A percentile compares a stretch with the other conserved stretches of the same genome.
These are phyloP conservation scores for Rhinocladiella similis DNA, from an alignment of 2,329 filamentous ascomycete genomes.

Conservation along the genomic window DNA sequence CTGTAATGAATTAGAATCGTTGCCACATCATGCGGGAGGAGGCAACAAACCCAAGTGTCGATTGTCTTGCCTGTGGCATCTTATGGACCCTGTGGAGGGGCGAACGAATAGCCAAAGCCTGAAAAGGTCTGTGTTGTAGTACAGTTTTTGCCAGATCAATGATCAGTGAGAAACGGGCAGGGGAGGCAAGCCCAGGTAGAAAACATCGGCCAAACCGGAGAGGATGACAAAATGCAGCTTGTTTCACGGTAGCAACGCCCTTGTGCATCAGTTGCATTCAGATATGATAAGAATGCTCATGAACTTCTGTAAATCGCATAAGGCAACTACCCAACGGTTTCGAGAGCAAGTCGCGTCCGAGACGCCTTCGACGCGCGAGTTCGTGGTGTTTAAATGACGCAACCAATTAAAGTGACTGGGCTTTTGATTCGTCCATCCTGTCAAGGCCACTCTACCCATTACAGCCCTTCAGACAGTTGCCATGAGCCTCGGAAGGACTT, in stretches of 20 bases:
- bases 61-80: slow-evolving; percentile 60
- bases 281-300: not conserved
- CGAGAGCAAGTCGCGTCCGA: not conserved
- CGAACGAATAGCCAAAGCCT: not conserved
- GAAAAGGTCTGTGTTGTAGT: not conserved
- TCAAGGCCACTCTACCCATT: no score
- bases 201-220: not conserved
- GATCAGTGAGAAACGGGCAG: not conserved
- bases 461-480: no score
- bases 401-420: not conserved
- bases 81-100: not conserved
- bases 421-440: not conserved
- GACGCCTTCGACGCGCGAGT: not conserved
- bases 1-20: slow-evolving; percentile 48
- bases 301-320: no score
- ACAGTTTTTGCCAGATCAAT: not conserved
- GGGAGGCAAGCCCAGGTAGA: not conserved
- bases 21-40: slow-evolving; percentile 60
- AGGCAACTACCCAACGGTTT: not conserved
- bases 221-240: not conserved
- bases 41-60: slow-evolving; percentile 85
- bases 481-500: no score
- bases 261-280: slow-evolving; percentile 14
- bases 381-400: not conserved
- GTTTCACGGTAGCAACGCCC: not conserved